Conservation (phyloP, 331 rosid species). For the Arachis monticola region DNA sequence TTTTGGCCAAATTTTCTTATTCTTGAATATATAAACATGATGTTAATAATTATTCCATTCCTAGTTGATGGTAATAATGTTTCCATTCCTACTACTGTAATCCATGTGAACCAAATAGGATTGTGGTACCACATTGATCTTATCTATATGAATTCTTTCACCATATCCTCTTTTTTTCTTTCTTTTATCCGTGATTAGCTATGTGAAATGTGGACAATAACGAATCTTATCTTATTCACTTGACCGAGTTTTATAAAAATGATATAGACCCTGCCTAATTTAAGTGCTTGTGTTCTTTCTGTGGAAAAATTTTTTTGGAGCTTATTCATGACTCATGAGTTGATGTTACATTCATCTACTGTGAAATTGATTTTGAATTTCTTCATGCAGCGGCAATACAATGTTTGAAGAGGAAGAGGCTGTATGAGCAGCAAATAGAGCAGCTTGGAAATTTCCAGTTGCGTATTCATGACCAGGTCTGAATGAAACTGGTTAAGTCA, state of each 20-base stretch:
- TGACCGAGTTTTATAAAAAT: background rate
- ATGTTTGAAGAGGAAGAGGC: constrained; percentile 92
- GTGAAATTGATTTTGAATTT: constrained; percentile 24
- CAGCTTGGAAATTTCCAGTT: constrained; percentile 98
- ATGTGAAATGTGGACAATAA: background rate
- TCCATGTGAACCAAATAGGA: background rate
- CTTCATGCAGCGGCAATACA: constrained; percentile 86
- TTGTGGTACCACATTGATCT: background rate
- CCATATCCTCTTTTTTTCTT: background rate
- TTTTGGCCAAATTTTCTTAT: constrained; percentile 18
- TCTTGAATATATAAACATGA: background rate
- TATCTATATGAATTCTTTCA: background rate
- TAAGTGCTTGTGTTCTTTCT: background rate
- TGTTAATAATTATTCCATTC: constrained; percentile 1
- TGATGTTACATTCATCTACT: background rate
- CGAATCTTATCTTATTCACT: background rate
- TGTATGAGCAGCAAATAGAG: constrained; percentile 96
- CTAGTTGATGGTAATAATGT: too few species aligned
- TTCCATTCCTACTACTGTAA: background rate
- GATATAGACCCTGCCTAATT: background rate
- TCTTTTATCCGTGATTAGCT: background rate
- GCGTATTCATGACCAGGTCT: constrained; percentile 98
- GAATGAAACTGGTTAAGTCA: constrained; percentile 14
- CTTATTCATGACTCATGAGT: background rate
- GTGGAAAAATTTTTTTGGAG: background rate